Evolutionary conservation across 129 eudicot genomes (phyloP).

Genomic region (Erigeron canadensis): DNA sequence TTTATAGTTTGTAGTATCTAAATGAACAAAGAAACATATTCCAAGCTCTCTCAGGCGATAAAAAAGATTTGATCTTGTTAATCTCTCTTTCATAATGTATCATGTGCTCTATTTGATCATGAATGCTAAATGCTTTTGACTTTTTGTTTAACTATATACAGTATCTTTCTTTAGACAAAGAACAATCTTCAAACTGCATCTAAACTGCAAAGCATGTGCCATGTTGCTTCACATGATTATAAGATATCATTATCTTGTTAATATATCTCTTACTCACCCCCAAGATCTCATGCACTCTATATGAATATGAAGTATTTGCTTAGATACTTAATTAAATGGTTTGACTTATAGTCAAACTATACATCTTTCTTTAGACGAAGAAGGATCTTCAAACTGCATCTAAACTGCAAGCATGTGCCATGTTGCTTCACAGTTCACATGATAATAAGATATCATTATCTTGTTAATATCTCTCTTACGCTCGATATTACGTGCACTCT

Average conservation of each 20-base stretch:
- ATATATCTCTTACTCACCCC: too few relatives aligned
- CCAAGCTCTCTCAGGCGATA: background rate
- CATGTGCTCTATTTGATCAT: background rate
- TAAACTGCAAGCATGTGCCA: too few relatives aligned
- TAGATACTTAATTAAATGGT: slow-evolving; percentile 5
- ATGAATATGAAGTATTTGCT: background rate
- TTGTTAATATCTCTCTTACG: too few relatives aligned
- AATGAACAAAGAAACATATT: slow-evolving; percentile 6
- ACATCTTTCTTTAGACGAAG: background rate
- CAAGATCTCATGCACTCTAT: too few relatives aligned
- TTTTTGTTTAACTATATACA: background rate
- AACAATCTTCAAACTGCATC: background rate
- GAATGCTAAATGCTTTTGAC: slow-evolving; percentile 3
- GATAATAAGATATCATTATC: background rate
- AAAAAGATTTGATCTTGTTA: background rate
- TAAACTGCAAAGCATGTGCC: too few relatives aligned
- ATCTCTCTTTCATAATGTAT: background rate
- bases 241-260: background rate
- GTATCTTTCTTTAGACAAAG: background rate
- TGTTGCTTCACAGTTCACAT: background rate
- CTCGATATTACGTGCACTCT: too few relatives aligned
- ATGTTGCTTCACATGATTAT: background rate
- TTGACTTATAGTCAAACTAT: slow-evolving; percentile 8
- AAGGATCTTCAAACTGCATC: background rate
- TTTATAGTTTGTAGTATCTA: slow-evolving; percentile 17